Evolutionary conservation across 495 filamentous ascomycete species (phyloP), one percentile per base, ranked within the genome.

Genomic region (Lineolata rhizophorae): DNA sequence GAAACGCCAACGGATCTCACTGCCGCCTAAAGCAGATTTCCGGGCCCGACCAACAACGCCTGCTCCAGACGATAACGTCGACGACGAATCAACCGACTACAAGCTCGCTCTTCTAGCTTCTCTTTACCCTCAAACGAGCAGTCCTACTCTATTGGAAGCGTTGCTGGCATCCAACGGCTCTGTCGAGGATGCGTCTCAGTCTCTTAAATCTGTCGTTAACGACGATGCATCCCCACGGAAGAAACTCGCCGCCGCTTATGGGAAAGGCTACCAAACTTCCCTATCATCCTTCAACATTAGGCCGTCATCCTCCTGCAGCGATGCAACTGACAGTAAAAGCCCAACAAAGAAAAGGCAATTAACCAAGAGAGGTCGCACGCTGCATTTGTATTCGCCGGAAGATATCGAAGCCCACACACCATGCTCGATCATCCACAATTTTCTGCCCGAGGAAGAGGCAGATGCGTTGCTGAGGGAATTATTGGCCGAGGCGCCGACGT

Each of bases 371-470:
- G 87, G 83, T 8, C 57, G 68, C 39, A 92, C 84, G 0, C 51
- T 93, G 5, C 74, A 84, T 48, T 62, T 95, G 0, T 94, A 68
- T 42, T 61, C 74, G 19, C 76, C 84, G 2, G 57, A 65, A 21
- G 81, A 92, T 46, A 62, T 94, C 18, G 70, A 74, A 30, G 55
- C 62, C 11, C 62, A 83, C 42, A 91, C 87, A 0, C 80, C 87
- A 12, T 92, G 82, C 52, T 79, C 75, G 5, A 73, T 93, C 40
- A 71, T 93, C 43, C 84, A 84, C 54, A 85, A 90, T 44, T 94
- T 94, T 46, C 61, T 95, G 0, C 72, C 78, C 0, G 9, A 60
- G 0, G 56, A 69, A 5, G 61, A 74, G 30, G 85, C 85, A 13
- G 72, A 77, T 32, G 51, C 56, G 3, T 64, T 95, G 8, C 61